A percentile compares a stretch with the other conserved stretches of the same genome.
Conservation (phyloP, 768 basidiomycete genomes). For the Phanerochaete sordida region DNA sequence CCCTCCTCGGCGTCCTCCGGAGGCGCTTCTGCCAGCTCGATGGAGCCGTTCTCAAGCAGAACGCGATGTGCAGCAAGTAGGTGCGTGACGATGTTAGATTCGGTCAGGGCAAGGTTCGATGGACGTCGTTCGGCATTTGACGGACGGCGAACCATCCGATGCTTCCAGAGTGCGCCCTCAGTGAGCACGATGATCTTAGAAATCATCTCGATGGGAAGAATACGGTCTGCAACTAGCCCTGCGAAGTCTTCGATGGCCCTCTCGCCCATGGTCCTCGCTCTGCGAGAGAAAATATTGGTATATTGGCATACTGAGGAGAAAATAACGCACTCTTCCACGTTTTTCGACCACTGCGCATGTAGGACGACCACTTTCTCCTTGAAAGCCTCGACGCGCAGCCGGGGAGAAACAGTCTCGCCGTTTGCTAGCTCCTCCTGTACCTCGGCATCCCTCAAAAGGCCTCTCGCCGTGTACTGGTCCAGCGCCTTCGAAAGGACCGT, state of each 20-base stretch:
- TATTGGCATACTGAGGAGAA: slow-evolving; percentile 3
- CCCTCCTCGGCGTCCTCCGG: slow-evolving; percentile 50
- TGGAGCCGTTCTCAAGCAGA: slow-evolving; percentile 62
- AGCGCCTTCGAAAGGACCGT: slow-evolving; percentile 65
- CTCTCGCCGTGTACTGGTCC: slow-evolving; percentile 51
- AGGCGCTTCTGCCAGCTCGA: slow-evolving; percentile 56
- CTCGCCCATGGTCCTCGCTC: slow-evolving; percentile 46
- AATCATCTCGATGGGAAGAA: slow-evolving; percentile 73
- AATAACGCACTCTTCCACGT: slow-evolving; percentile 52
- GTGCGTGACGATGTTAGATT: slow-evolving; percentile 66
- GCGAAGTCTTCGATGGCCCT: slow-evolving; percentile 54
- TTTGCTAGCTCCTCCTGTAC: slow-evolving; percentile 33
- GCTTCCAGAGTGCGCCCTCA: slow-evolving; percentile 82
- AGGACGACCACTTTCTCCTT: slow-evolving; percentile 73
- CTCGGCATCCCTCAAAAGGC: slow-evolving; percentile 19
- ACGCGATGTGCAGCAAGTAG: slow-evolving; percentile 59
- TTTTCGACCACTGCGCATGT: slow-evolving; percentile 67
- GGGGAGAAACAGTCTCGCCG: slow-evolving; percentile 38
- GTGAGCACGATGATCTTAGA: slow-evolving; percentile 68
- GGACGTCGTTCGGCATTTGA: slow-evolving; percentile 13
- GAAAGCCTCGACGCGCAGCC: slow-evolving; percentile 57
- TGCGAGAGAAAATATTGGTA: slow-evolving; percentile 21
- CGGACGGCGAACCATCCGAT: slow-evolving; percentile 61
- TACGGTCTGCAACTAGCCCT: slow-evolving; percentile 59
- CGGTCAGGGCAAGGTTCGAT: slow-evolving; percentile 31